Conservation (phyloP, 176 grass and related monocot species). For the Carex cristatella region DNA sequence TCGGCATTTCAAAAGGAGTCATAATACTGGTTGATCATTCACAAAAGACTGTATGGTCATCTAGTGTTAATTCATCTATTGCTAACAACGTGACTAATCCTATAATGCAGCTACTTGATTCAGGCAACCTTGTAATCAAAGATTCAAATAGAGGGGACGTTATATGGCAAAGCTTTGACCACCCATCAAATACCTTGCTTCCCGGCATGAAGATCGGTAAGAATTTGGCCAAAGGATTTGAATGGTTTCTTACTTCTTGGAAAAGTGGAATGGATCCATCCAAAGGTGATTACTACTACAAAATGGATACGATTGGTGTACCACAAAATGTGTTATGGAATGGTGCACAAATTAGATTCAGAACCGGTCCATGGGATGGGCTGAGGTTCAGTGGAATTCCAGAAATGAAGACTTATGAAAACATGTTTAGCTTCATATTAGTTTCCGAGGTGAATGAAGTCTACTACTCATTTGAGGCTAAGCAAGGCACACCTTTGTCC, state of each 20-base stretch:
- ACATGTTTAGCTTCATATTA: conserved; percentile 3
- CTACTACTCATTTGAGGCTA: conserved; percentile 28
- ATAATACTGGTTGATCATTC: not conserved
- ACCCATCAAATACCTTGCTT: conserved; percentile 54
- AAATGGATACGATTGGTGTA: conserved; percentile 18
- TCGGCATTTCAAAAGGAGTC: conserved; percentile 2
- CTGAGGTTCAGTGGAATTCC: conserved; percentile 26
- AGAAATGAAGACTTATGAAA: not conserved
- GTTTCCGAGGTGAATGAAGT: conserved; percentile 18
- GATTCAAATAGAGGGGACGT: not conserved
- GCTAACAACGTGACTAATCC: not conserved
- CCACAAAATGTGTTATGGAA: conserved; percentile 35
- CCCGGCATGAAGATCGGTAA: conserved; percentile 26
- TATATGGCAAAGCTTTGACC: conserved; percentile 58
- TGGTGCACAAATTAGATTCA: conserved; percentile 3
- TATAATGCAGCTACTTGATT: conserved; percentile 28
- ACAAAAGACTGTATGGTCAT: conserved; percentile 15
- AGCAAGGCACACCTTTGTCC: conserved; percentile 13
- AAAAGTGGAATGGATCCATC: conserved; percentile 7
- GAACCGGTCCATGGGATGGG: conserved; percentile 46
- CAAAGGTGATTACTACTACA: not conserved
- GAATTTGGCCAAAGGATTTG: not conserved
- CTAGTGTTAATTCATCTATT: conserved; percentile 17
- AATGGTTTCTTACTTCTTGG: conserved; percentile 23
- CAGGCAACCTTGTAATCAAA: conserved; percentile 51